These are phyloP conservation scores for Apodospora peruviana DNA, from an alignment of 495 filamentous ascomycete species.

Conservation along the genomic window DNA sequence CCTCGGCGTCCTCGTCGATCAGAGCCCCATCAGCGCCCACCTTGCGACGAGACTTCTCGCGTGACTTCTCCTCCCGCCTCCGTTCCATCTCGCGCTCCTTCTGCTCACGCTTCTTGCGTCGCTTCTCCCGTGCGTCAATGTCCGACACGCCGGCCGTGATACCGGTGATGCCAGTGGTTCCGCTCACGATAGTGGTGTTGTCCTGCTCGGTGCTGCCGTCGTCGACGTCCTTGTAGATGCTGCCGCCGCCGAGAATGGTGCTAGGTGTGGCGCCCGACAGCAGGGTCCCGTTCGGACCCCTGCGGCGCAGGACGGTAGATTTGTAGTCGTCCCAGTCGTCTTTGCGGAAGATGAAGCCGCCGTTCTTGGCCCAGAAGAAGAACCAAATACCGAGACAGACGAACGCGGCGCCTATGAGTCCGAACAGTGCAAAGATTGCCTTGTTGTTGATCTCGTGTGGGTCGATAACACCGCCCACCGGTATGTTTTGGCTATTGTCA, in stretches of 20 bases:
- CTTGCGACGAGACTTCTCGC: slow-evolving; percentile 35
- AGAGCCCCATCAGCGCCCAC: slow-evolving; percentile 39
- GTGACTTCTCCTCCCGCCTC: slow-evolving; percentile 34
- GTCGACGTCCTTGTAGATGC: slow-evolving; percentile 61
- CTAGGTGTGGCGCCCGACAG: slow-evolving; percentile 73
- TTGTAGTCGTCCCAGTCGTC: slow-evolving; percentile 98
- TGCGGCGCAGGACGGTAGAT: slow-evolving; percentile 86
- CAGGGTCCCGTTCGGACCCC: slow-evolving; percentile 80
- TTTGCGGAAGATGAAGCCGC: slow-evolving; percentile 79
- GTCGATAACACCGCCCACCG: slow-evolving; percentile 48
- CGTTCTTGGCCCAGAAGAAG: slow-evolving; percentile 97
- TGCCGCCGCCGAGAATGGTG: slow-evolving; percentile 75
- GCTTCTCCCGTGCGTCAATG: slow-evolving; percentile 38
- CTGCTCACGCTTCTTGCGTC: slow-evolving; percentile 44
- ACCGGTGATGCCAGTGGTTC: slow-evolving; percentile 38
- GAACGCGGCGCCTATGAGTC: slow-evolving; percentile 71
- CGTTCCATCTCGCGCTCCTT: slow-evolving; percentile 45
- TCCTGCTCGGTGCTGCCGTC: slow-evolving; percentile 49
- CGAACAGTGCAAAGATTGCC: slow-evolving; percentile 78
- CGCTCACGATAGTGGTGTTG: slow-evolving; percentile 29
- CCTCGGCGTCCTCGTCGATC: slow-evolving; percentile 57
- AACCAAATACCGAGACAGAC: slow-evolving; percentile 83
- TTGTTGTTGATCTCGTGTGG: slow-evolving; percentile 77
- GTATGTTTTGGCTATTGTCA: too few species aligned
- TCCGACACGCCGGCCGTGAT: slow-evolving; percentile 44